These are phyloP conservation scores for Arachis stenosperma DNA, from an alignment of 306 rosid genomes.

Conservation along the genomic window DNA sequence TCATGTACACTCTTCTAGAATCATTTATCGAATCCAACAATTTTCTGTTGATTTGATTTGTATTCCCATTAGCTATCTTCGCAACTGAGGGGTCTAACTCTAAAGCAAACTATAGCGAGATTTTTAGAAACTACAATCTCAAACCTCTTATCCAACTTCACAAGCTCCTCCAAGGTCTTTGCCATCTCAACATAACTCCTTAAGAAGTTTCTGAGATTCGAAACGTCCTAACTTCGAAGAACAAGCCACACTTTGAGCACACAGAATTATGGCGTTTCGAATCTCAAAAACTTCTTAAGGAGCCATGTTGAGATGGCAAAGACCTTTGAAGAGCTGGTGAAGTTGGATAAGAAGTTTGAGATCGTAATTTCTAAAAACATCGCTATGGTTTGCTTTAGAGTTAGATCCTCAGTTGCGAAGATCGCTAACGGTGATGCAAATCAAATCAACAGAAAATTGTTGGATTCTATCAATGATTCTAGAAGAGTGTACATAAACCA, in stretches of 20 bases:
- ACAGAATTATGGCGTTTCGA: conserved; percentile 59
- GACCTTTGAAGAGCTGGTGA: conserved; percentile 52
- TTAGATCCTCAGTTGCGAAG: conserved; percentile 42
- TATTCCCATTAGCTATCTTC: not conserved
- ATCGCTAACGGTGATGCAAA: conserved; percentile 33
- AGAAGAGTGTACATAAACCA: conserved; percentile 56
- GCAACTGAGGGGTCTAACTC: conserved; percentile 44
- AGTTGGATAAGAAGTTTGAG: conserved; percentile 55
- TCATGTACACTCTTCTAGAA: conserved; percentile 52
- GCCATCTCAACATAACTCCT: conserved; percentile 60
- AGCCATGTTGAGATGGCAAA: conserved; percentile 56
- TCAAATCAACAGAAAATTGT: conserved; percentile 37
- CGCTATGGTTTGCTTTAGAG: conserved; percentile 57
- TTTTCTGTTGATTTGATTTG: conserved; percentile 40
- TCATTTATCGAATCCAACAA: conserved; percentile 52
- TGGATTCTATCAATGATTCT: conserved; percentile 50
- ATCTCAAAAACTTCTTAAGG: conserved; percentile 52
- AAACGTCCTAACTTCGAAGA: conserved; percentile 58
- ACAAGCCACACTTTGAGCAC: conserved; percentile 58
- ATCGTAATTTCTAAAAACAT: conserved; percentile 45
- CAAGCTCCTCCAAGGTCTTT: conserved; percentile 50
- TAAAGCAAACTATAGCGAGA: conserved; percentile 58
- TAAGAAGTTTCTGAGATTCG: conserved; percentile 51
- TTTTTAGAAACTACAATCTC: conserved; percentile 49
- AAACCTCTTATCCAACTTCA: conserved; percentile 51